phyloP scores from a whole-genome alignment of 2,329 filamentous ascomycete genomes.

The Ophiostoma piceae region DNA sequence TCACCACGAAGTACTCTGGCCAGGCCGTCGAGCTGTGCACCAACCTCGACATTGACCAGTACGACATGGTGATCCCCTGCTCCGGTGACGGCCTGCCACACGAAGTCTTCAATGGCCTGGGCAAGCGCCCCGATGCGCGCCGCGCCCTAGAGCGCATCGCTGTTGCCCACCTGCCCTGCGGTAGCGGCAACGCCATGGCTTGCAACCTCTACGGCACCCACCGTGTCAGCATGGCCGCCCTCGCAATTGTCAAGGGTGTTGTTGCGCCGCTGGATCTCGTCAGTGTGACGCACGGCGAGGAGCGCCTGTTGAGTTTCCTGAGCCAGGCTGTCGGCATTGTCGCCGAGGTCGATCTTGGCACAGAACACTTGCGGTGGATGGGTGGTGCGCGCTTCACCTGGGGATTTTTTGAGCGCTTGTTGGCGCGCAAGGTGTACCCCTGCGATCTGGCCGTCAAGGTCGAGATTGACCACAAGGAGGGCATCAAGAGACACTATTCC shows the following conservation, averaged over 20 bases:
- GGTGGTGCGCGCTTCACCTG: constrained; percentile 77
- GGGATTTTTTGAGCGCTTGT: constrained; percentile 71
- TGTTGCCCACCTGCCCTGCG: constrained; percentile 82
- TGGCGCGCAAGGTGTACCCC: constrained; percentile 74
- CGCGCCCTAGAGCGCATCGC: constrained; percentile 71
- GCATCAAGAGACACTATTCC: constrained; percentile 66
- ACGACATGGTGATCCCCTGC: constrained; percentile 80
- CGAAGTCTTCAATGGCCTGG: constrained; percentile 92
- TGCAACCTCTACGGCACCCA: constrained; percentile 82
- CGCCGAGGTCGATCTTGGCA: constrained; percentile 83
- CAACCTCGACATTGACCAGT: constrained; percentile 69
- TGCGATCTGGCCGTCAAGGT: constrained; percentile 84
- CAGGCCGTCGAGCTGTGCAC: constrained; percentile 75
- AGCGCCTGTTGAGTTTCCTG: constrained; percentile 75
- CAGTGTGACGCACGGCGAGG: constrained; percentile 76
- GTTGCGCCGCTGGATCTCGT: constrained; percentile 79
- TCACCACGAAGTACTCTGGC: constrained; percentile 64
- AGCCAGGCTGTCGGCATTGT: constrained; percentile 87
- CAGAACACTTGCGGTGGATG: constrained; percentile 91
- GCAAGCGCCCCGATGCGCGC: constrained; percentile 66
- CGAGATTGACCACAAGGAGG: constrained; percentile 68
- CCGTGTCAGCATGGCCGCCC: constrained; percentile 66
- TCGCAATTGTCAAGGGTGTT: constrained; percentile 81
- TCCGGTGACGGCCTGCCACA: constrained; percentile 89
- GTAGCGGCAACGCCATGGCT: constrained; percentile 90